Conservation (phyloP, 495 filamentous ascomycete genomes). For the Penicillium turbatum region DNA sequence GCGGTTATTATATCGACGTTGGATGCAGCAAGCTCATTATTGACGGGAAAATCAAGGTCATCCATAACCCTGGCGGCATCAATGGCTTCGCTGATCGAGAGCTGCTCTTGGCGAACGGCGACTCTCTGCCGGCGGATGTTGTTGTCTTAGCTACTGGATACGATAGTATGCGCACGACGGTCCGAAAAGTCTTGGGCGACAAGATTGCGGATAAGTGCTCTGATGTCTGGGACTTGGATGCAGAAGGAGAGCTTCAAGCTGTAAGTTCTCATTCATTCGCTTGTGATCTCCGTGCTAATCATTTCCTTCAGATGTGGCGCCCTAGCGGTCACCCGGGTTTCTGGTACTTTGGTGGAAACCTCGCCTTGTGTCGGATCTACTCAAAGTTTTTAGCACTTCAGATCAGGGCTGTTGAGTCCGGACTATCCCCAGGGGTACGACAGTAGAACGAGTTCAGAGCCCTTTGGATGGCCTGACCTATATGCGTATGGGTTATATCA, state of each 20-base stretch:
- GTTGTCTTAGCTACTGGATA: conserved; percentile 82
- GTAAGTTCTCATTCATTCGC: conserved; percentile 17
- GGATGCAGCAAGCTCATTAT: conserved; percentile 65
- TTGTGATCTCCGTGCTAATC: conserved; percentile 7
- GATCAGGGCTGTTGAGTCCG: conserved; percentile 64
- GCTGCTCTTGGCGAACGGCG: conserved; percentile 61
- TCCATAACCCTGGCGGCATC: conserved; percentile 62
- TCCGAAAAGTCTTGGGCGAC: conserved; percentile 62
- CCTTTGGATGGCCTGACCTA: no score
- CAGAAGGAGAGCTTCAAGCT: conserved; percentile 66
- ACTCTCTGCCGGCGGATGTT: conserved; percentile 63
- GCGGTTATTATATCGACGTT: conserved; percentile 80
- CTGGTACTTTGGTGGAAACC: conserved; percentile 78
- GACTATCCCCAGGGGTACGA: conserved; percentile 20
- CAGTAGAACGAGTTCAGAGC: neutral
- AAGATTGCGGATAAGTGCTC: conserved; percentile 58
- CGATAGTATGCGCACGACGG: conserved; percentile 66
- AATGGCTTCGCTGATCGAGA: conserved; percentile 47
- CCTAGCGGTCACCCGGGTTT: conserved; percentile 67
- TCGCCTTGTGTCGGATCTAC: conserved; percentile 67
- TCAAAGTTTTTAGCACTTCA: conserved; percentile 69
- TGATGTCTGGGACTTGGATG: conserved; percentile 77
- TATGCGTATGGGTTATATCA: no score
- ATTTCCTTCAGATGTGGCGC: conserved; percentile 56
- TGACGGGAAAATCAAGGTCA: conserved; percentile 70